Percentiles rank a stretch among this genome's conserved stretches.
These are phyloP conservation scores for Nymphaea thermarum DNA, from an alignment of 164 flowering plant genomes.

Conservation along the genomic window DNA sequence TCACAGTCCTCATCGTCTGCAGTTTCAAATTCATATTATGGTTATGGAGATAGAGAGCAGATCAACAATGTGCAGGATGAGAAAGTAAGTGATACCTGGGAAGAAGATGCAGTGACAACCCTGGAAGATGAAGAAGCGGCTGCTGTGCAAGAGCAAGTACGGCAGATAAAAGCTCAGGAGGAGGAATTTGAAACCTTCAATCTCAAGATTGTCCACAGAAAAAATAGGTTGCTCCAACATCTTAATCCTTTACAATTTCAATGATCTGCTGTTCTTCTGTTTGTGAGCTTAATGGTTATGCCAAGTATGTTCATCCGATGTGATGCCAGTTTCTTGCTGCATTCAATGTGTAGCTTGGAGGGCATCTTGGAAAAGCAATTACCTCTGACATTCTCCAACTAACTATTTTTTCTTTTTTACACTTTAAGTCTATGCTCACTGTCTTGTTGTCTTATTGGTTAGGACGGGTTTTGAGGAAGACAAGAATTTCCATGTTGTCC, in stretches of 20 bases:
- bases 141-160: conserved; percentile 96
- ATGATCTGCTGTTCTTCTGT: too few species aligned
- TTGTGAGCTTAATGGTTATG: too few species aligned
- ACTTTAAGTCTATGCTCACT: background rate
- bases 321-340: too few species aligned
- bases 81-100: conserved; percentile 30
- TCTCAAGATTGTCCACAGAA: conserved; percentile 89
- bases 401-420: background rate
- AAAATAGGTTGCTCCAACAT: conserved; percentile 61
- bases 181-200: conserved; percentile 96
- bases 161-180: conserved; percentile 92
- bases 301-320: too few species aligned
- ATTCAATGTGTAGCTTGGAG: too few species aligned
- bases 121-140: conserved; percentile 93
- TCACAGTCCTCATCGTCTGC: conserved; percentile 62
- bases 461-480: conserved; percentile 80
- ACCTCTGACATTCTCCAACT: background rate
- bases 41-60: conserved; percentile 35
- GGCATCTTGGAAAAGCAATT: too few species aligned
- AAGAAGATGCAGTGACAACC: conserved; percentile 53
- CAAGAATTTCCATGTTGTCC: conserved; percentile 90
- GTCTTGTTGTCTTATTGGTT: background rate
- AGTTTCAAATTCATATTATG: conserved; percentile 56
- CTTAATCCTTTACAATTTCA: too few species aligned
- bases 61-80: conserved; percentile 39